A percentile compares a stretch with the other conserved stretches of the same genome.
Evolutionary conservation across 148 eudicot species (phyloP).

Genomic region (Silene conica): DNA sequence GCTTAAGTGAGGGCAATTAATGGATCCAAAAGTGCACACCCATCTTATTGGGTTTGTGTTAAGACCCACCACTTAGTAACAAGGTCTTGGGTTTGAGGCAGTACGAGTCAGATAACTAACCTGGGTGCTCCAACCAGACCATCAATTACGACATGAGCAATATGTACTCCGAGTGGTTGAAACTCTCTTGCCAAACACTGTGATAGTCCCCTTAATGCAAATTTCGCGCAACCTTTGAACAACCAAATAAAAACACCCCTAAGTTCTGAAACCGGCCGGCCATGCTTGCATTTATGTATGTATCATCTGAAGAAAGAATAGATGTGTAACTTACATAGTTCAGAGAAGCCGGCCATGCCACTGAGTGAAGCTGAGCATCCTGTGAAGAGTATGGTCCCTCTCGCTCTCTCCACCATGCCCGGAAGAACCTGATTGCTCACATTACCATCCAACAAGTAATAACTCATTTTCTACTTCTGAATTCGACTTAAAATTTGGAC

Average conservation of each 20-base stretch:
- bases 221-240: conserved; percentile 69
- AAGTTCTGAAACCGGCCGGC: too few relatives aligned
- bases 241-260: not conserved
- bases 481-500: too few relatives aligned
- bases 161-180: conserved; percentile 70
- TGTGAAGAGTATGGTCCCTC: conserved; percentile 82
- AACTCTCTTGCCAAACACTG: conserved; percentile 78
- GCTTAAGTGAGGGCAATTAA: too few relatives aligned
- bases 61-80: too few relatives aligned
- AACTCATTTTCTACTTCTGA: too few relatives aligned
- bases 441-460: too few relatives aligned
- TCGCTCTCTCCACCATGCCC: conserved; percentile 73
- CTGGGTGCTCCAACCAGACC: conserved; percentile 64
- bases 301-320: not conserved
- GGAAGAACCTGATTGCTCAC: conserved; percentile 49
- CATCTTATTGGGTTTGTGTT: too few relatives aligned
- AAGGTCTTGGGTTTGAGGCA: too few relatives aligned
- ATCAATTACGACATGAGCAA: conserved; percentile 71
- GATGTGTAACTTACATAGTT: conserved; percentile 43
- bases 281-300: too few relatives aligned
- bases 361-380: conserved; percentile 84
- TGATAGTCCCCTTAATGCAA: conserved; percentile 72
- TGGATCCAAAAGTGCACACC: too few relatives aligned
- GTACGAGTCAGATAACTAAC: conserved; percentile 19
- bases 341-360: conserved; percentile 71